phyloP scores from a whole-genome alignment of 2,329 filamentous ascomycete species.

The Ceratocystis cacaofunesta region DNA sequence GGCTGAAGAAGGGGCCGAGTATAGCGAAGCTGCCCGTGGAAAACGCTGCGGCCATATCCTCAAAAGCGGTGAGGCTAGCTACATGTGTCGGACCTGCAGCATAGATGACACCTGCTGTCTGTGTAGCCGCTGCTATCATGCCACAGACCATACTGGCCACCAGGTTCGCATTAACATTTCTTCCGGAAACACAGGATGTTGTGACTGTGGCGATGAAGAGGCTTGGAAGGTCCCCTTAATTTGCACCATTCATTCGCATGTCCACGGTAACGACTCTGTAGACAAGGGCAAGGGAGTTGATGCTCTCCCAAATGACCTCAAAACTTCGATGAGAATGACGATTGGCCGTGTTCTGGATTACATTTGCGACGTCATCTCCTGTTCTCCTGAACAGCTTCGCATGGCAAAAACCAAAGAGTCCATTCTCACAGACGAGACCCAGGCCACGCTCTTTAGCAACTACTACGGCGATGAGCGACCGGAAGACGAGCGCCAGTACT shows the following conservation, averaged over 20 bases:
- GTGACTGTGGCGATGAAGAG: constrained; percentile 91
- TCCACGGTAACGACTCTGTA: constrained; percentile 23
- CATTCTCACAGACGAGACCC: constrained; percentile 68
- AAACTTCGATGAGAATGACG: constrained; percentile 68
- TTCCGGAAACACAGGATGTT: constrained; percentile 85
- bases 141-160: constrained; percentile 87
- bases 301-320: constrained; percentile 58
- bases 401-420: constrained; percentile 69
- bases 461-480: constrained; percentile 36
- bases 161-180: constrained; percentile 81
- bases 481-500: constrained; percentile 48
- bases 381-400: constrained; percentile 87
- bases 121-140: constrained; percentile 86
- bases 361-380: constrained; percentile 94
- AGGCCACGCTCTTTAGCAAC: constrained; percentile 41
- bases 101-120: constrained; percentile 91
- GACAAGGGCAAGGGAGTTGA: constrained; percentile 1
- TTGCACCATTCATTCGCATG: constrained; percentile 80
- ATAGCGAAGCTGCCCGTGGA: constrained; percentile 77
- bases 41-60: constrained; percentile 97
- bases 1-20: constrained; percentile 85
- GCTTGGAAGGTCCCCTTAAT: constrained; percentile 80
- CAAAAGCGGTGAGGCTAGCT: constrained; percentile 83
- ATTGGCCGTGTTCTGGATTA: constrained; percentile 80
- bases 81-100: constrained; percentile 85